Conservation (phyloP, 2,329 filamentous ascomycete species). For the Botrytis deweyae region DNA sequence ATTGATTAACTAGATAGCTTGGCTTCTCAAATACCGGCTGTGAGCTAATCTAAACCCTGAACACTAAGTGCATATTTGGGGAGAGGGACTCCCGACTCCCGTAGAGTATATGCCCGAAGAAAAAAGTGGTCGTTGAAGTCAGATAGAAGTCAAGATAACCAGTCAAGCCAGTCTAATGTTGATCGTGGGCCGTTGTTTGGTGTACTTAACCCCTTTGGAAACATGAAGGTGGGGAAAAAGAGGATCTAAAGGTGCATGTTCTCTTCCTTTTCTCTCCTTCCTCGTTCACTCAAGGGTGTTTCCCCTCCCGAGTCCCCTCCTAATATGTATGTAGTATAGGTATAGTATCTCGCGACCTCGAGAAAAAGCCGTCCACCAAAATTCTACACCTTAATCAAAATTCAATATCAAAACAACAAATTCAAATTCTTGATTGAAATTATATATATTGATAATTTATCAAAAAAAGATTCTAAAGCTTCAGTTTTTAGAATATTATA, state of each 20-base stretch:
- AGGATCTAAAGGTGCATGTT: not conserved
- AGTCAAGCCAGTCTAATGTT: not conserved
- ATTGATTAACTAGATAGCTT: slow-evolving; percentile 1
- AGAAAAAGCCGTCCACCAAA: too few relatives aligned
- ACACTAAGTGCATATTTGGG: not conserved
- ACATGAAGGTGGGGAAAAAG: not conserved
- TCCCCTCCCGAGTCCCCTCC: not conserved
- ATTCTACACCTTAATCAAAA: too few relatives aligned
- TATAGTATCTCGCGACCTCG: not conserved
- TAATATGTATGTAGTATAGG: not conserved
- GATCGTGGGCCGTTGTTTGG: not conserved
- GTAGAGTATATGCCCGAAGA: not conserved
- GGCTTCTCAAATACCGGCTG: not conserved
- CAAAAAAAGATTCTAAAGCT: too few relatives aligned
- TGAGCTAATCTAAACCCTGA: not conserved
- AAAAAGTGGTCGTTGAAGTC: slow-evolving; percentile 3
- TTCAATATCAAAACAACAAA: too few relatives aligned
- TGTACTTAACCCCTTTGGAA: not conserved
- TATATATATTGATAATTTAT: too few relatives aligned
- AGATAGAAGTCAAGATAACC: slow-evolving; percentile 9
- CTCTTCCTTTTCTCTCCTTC: not conserved
- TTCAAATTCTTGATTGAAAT: too few relatives aligned
- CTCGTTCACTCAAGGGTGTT: not conserved
- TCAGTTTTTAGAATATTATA: too few relatives aligned
- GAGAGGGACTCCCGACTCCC: not conserved